These are phyloP conservation scores for Clonostachys byssicola DNA, from an alignment of 2,329 filamentous ascomycete genomes.

Conservation along the genomic window DNA sequence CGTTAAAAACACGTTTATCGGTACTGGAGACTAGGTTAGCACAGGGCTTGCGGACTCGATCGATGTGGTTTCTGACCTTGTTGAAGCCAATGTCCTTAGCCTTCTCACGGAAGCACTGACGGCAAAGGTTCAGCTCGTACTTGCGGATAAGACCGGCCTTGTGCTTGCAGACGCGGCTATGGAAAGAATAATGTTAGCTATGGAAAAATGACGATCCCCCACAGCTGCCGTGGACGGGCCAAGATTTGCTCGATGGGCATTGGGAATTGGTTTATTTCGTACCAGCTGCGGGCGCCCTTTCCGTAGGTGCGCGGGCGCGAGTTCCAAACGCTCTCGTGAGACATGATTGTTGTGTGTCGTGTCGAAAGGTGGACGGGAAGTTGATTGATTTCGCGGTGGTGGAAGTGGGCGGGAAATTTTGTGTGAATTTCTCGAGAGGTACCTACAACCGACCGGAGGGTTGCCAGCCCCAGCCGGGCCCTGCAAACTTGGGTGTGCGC, in stretches of 20 bases:
- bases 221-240: not conserved
- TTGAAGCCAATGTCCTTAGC: slow-evolving; percentile 68
- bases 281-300: slow-evolving; percentile 94
- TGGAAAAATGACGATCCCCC: not conserved
- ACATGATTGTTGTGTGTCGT: slow-evolving; percentile 45
- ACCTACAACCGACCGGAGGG: slow-evolving; percentile 25
- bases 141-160: slow-evolving; percentile 99
- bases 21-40: slow-evolving; percentile 9
- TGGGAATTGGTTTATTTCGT: slow-evolving; percentile 35
- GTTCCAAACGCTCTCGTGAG: slow-evolving; percentile 97
- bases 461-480: slow-evolving; percentile 26
- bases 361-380: slow-evolving; percentile 15
- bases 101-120: slow-evolving; percentile 77
- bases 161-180: slow-evolving; percentile 76
- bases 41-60: not conserved
- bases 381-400: slow-evolving; percentile 19
- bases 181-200: slow-evolving; percentile 19
- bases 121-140: slow-evolving; percentile 91
- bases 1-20: slow-evolving; percentile 11
- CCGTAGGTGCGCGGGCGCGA: slow-evolving; percentile 95
- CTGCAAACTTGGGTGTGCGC: not conserved
- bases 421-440: slow-evolving; percentile 26
- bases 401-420: slow-evolving; percentile 29
- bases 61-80: slow-evolving; percentile 48
- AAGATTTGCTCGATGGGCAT: not conserved